A percentile compares a stretch with the other conserved stretches of the same genome.
Conservation (phyloP, 2,329 filamentous ascomycete genomes). For the Elsinoe arachidis region DNA sequence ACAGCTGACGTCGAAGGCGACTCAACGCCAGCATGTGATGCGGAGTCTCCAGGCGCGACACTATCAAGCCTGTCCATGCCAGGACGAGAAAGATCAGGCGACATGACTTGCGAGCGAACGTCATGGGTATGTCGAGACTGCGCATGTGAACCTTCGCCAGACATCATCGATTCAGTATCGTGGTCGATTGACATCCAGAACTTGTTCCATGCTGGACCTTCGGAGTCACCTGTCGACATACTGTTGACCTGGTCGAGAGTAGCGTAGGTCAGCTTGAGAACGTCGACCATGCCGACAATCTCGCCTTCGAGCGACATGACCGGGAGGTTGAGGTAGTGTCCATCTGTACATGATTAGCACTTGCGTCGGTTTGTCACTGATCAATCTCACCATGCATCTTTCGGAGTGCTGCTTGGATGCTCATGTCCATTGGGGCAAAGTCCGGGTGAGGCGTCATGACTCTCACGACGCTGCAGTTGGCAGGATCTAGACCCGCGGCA, state of each 20-base stretch:
- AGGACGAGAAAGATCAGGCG: slow-evolving; percentile 59
- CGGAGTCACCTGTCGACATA: slow-evolving; percentile 78
- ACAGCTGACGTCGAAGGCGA: slow-evolving; percentile 62
- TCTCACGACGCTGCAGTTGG: slow-evolving; percentile 91
- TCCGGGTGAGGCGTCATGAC: slow-evolving; percentile 99
- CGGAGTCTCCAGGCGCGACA: slow-evolving; percentile 86
- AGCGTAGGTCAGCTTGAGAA: slow-evolving; percentile 94
- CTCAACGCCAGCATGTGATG: slow-evolving; percentile 79
- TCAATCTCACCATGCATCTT: slow-evolving; percentile 91
- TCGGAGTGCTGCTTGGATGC: slow-evolving; percentile 89
- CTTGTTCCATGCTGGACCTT: slow-evolving; percentile 98
- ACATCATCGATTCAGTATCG: slow-evolving; percentile 93
- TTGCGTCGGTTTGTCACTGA: not conserved
- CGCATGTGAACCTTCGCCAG: slow-evolving; percentile 58
- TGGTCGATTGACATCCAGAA: slow-evolving; percentile 97
- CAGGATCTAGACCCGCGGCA: slow-evolving; percentile 86
- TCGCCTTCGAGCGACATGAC: slow-evolving; percentile 95
- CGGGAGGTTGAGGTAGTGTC: slow-evolving; percentile 93
- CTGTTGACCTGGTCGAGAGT: slow-evolving; percentile 92
- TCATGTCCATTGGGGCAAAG: slow-evolving; percentile 98
- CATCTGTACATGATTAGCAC: slow-evolving; percentile 51
- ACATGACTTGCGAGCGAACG: slow-evolving; percentile 64
- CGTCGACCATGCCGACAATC: slow-evolving; percentile 99
- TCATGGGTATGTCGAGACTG: slow-evolving; percentile 64
- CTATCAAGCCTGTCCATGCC: slow-evolving; percentile 66